Evolutionary conservation across 139 green algal genomes (phyloP).

Genomic region (Penium margaritaceum): DNA sequence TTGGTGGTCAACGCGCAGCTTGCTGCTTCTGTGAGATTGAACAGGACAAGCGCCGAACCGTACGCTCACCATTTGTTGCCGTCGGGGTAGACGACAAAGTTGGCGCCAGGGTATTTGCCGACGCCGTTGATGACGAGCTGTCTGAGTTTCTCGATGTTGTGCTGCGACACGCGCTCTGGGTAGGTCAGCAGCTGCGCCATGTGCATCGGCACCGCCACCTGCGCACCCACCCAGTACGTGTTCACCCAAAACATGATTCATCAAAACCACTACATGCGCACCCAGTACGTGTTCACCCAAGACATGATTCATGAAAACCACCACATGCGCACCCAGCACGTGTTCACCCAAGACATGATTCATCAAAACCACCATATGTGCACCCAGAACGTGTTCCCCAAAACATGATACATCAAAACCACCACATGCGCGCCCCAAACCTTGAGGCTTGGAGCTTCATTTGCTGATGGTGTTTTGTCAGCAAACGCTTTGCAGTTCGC

Average conservation of each 20-base stretch:
- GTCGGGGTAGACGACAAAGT: constrained; percentile 73
- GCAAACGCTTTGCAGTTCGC: no score
- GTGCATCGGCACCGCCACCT: constrained; percentile 81
- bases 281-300: no score
- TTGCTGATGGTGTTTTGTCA: no score
- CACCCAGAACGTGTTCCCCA: no score
- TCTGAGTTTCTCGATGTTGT: constrained; percentile 86
- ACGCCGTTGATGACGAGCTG: constrained; percentile 49
- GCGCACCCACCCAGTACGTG: neutral
- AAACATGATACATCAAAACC: neutral
- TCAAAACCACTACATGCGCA: neutral
- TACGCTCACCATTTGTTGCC: constrained; percentile 56
- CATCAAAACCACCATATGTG: neutral
- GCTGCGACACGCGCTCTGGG: constrained; percentile 73
- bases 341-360: neutral
- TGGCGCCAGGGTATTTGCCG: constrained; percentile 73
- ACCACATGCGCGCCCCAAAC: neutral
- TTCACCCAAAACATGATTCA: no score
- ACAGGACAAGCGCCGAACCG: neutral
- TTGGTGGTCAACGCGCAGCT: neutral
- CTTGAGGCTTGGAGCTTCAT: no score
- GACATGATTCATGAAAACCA: neutral
- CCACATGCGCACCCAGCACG: neutral
- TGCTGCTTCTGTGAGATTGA: no score
- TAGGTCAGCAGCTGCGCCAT: constrained; percentile 88